phyloP scores from a whole-genome alignment of 208 protist species.

The Leishmania arabica region DNA sequence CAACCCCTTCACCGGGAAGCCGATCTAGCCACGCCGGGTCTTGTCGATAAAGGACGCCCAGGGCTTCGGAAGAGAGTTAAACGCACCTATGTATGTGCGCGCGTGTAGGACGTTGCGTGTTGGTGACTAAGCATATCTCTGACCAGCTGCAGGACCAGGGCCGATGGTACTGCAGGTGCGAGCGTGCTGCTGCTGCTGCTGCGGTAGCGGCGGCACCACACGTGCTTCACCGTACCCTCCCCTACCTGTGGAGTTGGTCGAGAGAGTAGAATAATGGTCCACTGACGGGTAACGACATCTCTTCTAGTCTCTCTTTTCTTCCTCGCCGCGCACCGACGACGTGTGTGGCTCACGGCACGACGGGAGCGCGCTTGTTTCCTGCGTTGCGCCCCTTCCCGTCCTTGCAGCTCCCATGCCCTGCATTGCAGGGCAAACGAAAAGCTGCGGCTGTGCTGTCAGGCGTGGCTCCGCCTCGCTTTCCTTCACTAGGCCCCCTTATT shows the following conservation, averaged over 20 bases:
- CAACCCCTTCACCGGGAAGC: constrained; percentile 72
- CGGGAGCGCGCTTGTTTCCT: background rate
- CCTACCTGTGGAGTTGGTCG: background rate
- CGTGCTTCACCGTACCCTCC: background rate
- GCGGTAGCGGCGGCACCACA: background rate
- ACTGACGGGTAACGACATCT: background rate
- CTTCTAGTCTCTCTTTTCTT: background rate
- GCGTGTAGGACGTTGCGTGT: background rate
- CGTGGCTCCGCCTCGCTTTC: background rate
- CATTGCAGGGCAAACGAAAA: background rate
- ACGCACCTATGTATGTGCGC: background rate
- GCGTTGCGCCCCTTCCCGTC: background rate
- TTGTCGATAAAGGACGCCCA: background rate
- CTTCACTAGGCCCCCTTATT: background rate
- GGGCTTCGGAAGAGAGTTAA: background rate
- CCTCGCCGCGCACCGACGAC: background rate
- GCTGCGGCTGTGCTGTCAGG: background rate
- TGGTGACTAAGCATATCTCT: background rate
- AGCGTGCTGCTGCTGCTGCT: background rate
- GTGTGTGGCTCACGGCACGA: background rate
- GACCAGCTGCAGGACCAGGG: background rate
- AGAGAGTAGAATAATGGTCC: background rate
- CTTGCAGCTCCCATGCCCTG: background rate
- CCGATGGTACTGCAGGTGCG: background rate
- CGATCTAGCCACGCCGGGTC: constrained; percentile 10